Conservation (phyloP, 1,139 yeast genomes). For the Candida sanyaensis region DNA sequence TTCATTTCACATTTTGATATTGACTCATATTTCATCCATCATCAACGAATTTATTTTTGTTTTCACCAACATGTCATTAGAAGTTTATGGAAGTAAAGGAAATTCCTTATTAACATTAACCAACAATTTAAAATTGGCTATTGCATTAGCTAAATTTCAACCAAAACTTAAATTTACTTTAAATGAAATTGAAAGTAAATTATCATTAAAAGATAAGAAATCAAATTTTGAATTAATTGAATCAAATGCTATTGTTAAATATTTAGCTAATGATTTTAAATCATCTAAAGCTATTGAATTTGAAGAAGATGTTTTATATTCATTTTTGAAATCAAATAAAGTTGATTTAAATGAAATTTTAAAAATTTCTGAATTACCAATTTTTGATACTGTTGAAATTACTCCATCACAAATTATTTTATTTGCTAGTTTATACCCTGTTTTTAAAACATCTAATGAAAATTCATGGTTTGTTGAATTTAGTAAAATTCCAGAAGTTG, state of each 20-base stretch:
- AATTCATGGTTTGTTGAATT: constrained; percentile 48
- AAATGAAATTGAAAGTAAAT: constrained; percentile 26
- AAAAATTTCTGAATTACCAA: constrained; percentile 13
- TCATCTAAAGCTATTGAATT: constrained; percentile 21
- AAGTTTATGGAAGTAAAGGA: constrained; percentile 45
- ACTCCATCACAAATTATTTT: constrained; percentile 47
- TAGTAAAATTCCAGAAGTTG: constrained; percentile 33
- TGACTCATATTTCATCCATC: constrained; percentile 8
- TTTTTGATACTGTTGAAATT: constrained; percentile 20
- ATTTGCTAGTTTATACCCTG: constrained; percentile 47
- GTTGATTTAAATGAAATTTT: constrained; percentile 18
- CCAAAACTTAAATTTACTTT: constrained; percentile 30
- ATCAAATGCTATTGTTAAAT: constrained; percentile 82
- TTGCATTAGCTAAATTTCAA: constrained; percentile 47
- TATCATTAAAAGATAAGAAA: constrained; percentile 35
- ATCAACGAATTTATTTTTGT: not conserved
- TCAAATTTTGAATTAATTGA: constrained; percentile 60
- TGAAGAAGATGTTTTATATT: constrained; percentile 37
- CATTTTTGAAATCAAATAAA: constrained; percentile 31
- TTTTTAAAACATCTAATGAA: constrained; percentile 20
- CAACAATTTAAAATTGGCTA: constrained; percentile 59
- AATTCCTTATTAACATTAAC: constrained; percentile 43
- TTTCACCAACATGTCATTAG: constrained; percentile 22
- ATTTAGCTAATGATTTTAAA: constrained; percentile 52
- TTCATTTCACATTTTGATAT: not conserved